Evolutionary conservation across 78 protist species (phyloP).

Genomic region (Parvularia atlantis): DNA sequence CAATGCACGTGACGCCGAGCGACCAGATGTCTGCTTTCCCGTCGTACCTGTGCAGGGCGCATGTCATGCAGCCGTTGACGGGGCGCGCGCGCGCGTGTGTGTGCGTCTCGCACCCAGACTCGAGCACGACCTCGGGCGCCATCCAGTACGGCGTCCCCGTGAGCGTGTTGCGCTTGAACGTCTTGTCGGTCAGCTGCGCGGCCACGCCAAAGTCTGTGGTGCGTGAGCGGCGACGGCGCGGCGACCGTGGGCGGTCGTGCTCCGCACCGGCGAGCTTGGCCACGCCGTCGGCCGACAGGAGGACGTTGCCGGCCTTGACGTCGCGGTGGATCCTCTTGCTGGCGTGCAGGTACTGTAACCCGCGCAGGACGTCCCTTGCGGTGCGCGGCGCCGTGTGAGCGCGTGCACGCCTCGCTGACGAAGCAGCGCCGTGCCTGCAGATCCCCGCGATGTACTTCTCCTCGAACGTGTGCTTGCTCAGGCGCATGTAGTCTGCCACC

Average conservation of each 20-base stretch:
- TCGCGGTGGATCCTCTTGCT: conserved; percentile 8
- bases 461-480: neutral
- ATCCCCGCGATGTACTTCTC: too few relatives aligned
- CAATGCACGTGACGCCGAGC: conserved; percentile 20
- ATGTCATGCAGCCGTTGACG: too few relatives aligned
- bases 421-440: too few relatives aligned
- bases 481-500: conserved; percentile 8
- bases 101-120: too few relatives aligned
- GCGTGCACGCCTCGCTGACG: too few relatives aligned
- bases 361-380: neutral
- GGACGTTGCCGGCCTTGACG: conserved; percentile 34
- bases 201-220: conserved; percentile 45
- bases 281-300: conserved; percentile 20
- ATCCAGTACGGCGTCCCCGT: conserved; percentile 48
- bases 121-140: conserved; percentile 37
- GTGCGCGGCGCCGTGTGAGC: neutral
- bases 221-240: too few relatives aligned
- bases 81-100: too few relatives aligned
- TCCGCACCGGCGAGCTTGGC: conserved; percentile 33
- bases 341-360: conserved; percentile 9
- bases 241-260: too few relatives aligned
- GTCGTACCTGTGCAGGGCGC: too few relatives aligned
- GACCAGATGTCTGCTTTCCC: conserved; percentile 34
- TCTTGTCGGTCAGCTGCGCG: neutral
- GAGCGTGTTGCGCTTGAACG: neutral